phyloP scores from a whole-genome alignment of 768 basidiomycete genomes.

The Leccinum subgranulosum region DNA sequence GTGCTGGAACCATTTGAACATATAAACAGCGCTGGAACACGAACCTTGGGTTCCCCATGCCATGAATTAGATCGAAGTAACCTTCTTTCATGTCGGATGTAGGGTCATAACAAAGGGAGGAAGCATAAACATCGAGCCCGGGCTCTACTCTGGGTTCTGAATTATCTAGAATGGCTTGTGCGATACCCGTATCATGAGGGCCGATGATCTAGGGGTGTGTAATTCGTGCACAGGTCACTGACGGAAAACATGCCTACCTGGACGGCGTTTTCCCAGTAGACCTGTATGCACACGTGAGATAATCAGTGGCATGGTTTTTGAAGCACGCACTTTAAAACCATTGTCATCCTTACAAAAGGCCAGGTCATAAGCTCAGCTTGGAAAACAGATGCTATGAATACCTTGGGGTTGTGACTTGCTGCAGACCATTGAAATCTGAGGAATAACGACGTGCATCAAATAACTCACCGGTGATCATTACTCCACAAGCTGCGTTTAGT shows the following conservation, averaged over 20 bases:
- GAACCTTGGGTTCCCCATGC: slow-evolving; percentile 18
- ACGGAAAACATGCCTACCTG: slow-evolving; percentile 46
- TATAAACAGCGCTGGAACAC: neutral
- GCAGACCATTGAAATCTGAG: slow-evolving; percentile 1
- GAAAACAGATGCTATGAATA: slow-evolving; percentile 20
- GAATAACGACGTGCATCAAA: neutral
- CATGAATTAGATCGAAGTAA: slow-evolving; percentile 49
- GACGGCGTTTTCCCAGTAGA: slow-evolving; percentile 88
- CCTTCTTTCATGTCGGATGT: slow-evolving; percentile 56
- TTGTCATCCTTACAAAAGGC: slow-evolving; percentile 63
- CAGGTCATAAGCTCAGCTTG: neutral
- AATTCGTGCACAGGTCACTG: neutral
- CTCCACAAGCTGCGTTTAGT: slow-evolving; percentile 70
- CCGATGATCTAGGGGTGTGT: slow-evolving; percentile 62
- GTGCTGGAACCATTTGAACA: neutral
- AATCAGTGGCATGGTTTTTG: neutral
- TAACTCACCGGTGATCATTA: slow-evolving; percentile 81
- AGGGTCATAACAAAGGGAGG: slow-evolving; percentile 48
- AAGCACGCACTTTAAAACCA: slow-evolving; percentile 67
- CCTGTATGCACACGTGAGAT: slow-evolving; percentile 39
- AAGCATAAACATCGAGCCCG: slow-evolving; percentile 33
- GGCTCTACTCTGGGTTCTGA: slow-evolving; percentile 52
- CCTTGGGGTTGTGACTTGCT: slow-evolving; percentile 92
- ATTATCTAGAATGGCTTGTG: slow-evolving; percentile 58
- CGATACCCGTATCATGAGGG: slow-evolving; percentile 80